phyloP scores from a whole-genome alignment of 176 grass and related monocot genomes.

The Eragrostis curvula region DNA sequence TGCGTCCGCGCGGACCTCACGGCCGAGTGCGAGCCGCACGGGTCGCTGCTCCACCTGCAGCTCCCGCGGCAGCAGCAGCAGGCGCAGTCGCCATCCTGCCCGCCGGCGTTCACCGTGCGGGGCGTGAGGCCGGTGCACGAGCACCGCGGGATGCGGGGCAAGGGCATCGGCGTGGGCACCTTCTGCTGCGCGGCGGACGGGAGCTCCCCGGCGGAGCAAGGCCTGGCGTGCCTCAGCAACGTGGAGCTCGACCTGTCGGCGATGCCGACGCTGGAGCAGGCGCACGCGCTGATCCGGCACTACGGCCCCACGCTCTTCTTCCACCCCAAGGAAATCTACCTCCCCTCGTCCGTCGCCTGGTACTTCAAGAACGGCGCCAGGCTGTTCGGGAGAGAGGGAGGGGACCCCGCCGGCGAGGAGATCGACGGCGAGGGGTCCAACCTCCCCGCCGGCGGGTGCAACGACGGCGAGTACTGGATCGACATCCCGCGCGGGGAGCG shows the following conservation, averaged over 20 bases:
- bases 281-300: slow-evolving; percentile 73
- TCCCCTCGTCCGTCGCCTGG: slow-evolving; percentile 97
- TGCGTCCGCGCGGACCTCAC: slow-evolving; percentile 83
- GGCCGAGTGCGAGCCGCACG: slow-evolving; percentile 60
- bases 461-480: slow-evolving; percentile 77
- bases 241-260: slow-evolving; percentile 62
- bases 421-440: slow-evolving; percentile 60
- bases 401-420: slow-evolving; percentile 36
- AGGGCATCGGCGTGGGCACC: slow-evolving; percentile 60
- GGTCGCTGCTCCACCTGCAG: slow-evolving; percentile 54
- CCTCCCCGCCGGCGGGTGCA: slow-evolving; percentile 61
- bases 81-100: background rate
- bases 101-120: slow-evolving; percentile 54
- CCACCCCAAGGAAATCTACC: slow-evolving; percentile 82
- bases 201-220: slow-evolving; percentile 29
- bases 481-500: slow-evolving; percentile 51
- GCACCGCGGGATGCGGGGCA: slow-evolving; percentile 52
- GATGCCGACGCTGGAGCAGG: slow-evolving; percentile 92
- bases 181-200: slow-evolving; percentile 70
- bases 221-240: slow-evolving; percentile 73
- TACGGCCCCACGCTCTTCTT: slow-evolving; percentile 88
- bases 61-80: slow-evolving; percentile 13
- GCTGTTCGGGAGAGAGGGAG: slow-evolving; percentile 53
- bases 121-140: slow-evolving; percentile 56
- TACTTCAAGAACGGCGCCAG: slow-evolving; percentile 83